Conservation (phyloP, 2,329 filamentous ascomycete genomes). For the Exophiala phaeomuriformis region DNA sequence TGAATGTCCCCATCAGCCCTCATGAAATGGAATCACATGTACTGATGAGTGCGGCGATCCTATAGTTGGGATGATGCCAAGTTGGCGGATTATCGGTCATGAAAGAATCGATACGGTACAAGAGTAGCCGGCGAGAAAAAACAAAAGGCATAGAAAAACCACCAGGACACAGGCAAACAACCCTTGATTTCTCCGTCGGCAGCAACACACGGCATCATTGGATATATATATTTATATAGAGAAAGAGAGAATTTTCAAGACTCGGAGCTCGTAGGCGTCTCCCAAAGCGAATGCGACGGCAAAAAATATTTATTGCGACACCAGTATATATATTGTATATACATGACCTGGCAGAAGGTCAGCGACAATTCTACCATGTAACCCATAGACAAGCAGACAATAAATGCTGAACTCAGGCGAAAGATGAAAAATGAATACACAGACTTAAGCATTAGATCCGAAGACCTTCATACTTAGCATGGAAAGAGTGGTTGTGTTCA, state of each 20-base stretch:
- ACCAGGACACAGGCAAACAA: too few species aligned
- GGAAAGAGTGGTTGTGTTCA: conserved; percentile 49
- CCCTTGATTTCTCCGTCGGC: too few species aligned
- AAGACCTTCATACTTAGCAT: conserved; percentile 56
- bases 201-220: too few species aligned
- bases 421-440: conserved; percentile 59
- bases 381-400: neutral
- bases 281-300: too few species aligned
- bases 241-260: too few species aligned
- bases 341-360: neutral
- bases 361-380: neutral
- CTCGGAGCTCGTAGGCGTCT: too few species aligned
- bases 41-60: neutral
- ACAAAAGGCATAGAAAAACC: too few species aligned
- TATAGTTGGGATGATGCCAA: conserved; percentile 26
- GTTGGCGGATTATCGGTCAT: conserved; percentile 19
- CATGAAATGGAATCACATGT: neutral
- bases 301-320: neutral
- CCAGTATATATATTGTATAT: conserved; percentile 21
- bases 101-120: neutral
- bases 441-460: conserved; percentile 45
- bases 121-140: too few species aligned
- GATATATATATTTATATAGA: too few species aligned
- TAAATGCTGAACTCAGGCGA: conserved; percentile 45
- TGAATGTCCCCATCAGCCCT: too few species aligned